Evolutionary conservation across 352 stramenopile species (phyloP).

Genomic region (Phytophthora cajani): DNA sequence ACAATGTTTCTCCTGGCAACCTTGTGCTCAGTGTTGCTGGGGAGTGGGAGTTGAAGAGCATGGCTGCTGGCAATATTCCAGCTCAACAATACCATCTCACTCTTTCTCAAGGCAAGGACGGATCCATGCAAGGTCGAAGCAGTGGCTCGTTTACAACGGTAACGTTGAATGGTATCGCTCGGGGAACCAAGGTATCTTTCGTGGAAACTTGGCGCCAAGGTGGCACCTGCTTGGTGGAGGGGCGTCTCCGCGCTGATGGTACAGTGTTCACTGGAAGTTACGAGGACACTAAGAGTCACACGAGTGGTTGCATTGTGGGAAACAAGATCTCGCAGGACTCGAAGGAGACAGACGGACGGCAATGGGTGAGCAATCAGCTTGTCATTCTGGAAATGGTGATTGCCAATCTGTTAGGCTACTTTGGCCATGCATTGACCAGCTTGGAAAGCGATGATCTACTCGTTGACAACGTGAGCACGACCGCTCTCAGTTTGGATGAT

Average conservation of each 20-base stretch:
- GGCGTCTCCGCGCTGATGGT: conserved; percentile 75
- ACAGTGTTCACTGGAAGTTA: conserved; percentile 80
- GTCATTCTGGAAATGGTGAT: conserved; percentile 81
- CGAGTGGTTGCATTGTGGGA: conserved; percentile 82
- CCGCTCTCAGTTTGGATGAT: conserved; percentile 34
- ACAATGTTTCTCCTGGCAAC: conserved; percentile 36
- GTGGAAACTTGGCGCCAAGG: conserved; percentile 89
- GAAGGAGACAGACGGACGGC: conserved; percentile 21
- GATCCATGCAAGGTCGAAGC: conserved; percentile 72
- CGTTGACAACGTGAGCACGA: conserved; percentile 39
- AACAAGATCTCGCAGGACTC: conserved; percentile 57
- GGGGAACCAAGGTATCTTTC: conserved; percentile 85
- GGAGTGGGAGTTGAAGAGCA: conserved; percentile 90
- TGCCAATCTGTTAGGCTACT: conserved; percentile 78
- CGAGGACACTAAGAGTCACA: conserved; percentile 89
- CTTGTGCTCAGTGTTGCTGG: conserved; percentile 74
- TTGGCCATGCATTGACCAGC: conserved; percentile 72
- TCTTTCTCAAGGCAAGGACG: conserved; percentile 70
- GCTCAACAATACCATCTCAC: conserved; percentile 88
- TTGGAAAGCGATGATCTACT: conserved; percentile 68
- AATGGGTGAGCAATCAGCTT: conserved; percentile 59
- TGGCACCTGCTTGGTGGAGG: conserved; percentile 87
- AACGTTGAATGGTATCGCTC: conserved; percentile 74
- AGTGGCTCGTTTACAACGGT: conserved; percentile 86
- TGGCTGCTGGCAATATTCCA: conserved; percentile 86